Percentiles rank a stretch among this genome's conserved stretches.
These are phyloP conservation scores for Daldinia caldariorum DNA, from an alignment of 495 filamentous ascomycete genomes.

Conservation along the genomic window DNA sequence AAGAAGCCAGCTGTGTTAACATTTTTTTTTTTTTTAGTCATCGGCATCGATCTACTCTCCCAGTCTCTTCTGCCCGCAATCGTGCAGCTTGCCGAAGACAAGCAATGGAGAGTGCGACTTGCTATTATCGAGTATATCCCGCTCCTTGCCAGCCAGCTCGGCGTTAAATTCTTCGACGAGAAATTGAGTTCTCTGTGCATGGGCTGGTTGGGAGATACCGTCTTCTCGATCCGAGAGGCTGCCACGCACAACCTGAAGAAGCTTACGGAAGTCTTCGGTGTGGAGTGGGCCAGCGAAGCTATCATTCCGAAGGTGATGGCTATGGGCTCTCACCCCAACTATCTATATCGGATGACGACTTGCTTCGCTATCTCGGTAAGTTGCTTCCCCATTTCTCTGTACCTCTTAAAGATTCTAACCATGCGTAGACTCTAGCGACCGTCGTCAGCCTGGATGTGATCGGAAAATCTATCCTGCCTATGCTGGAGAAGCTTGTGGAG, in stretches of 20 bases:
- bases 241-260: slow-evolving; percentile 97
- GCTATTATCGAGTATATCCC: slow-evolving; percentile 99
- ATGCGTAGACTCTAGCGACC: slow-evolving; percentile 82
- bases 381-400: slow-evolving; percentile 21
- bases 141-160: slow-evolving; percentile 91
- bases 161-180: slow-evolving; percentile 98
- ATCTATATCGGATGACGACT: slow-evolving; percentile 98
- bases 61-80: slow-evolving; percentile 98
- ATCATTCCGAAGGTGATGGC: slow-evolving; percentile 99
- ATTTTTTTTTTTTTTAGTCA: slow-evolving; percentile 64
- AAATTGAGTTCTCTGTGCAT: slow-evolving; percentile 95
- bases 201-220: slow-evolving; percentile 99
- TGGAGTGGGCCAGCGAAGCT: slow-evolving; percentile 96
- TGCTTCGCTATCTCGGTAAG: slow-evolving; percentile 97
- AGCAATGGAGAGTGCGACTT: slow-evolving; percentile 98
- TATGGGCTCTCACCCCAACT: slow-evolving; percentile 97
- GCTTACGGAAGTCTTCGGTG: slow-evolving; percentile 96
- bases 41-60: slow-evolving; percentile 95
- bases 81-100: slow-evolving; percentile 96
- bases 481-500: slow-evolving; percentile 88
- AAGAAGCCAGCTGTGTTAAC: slow-evolving; percentile 34
- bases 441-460: slow-evolving; percentile 93
- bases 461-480: slow-evolving; percentile 90
- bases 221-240: slow-evolving; percentile 97
- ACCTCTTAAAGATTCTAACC: slow-evolving; percentile 45